Conservation (phyloP, 1,284 basidiomycete genomes). For the Melanopsichium pennsylvanicum region DNA sequence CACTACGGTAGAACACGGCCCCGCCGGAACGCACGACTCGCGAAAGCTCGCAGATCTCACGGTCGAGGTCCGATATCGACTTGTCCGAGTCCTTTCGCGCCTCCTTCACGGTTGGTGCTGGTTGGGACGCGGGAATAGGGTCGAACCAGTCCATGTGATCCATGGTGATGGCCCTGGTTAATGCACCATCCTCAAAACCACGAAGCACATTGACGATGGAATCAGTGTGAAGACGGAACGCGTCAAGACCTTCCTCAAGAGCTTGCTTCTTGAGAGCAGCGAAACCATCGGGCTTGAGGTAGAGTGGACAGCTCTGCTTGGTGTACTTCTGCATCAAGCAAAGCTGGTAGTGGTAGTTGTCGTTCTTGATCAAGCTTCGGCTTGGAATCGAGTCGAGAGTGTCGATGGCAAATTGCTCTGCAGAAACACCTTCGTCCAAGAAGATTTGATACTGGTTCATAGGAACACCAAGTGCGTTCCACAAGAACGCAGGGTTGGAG, state of each 20-base stretch:
- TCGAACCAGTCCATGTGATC: constrained; percentile 81
- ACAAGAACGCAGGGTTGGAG: constrained; percentile 72
- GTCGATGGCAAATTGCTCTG: constrained; percentile 64
- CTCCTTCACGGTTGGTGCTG: constrained; percentile 65
- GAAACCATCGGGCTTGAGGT: constrained; percentile 76
- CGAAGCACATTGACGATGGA: constrained; percentile 75
- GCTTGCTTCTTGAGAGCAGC: constrained; percentile 71
- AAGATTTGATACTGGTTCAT: constrained; percentile 78
- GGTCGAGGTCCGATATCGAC: constrained; percentile 70
- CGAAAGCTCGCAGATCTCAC: constrained; percentile 74
- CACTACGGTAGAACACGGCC: constrained; percentile 76
- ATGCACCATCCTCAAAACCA: constrained; percentile 54
- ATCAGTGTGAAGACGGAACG: constrained; percentile 80
- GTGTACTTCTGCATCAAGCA: constrained; percentile 75
- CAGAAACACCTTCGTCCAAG: constrained; percentile 72
- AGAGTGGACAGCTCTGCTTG: constrained; percentile 75
- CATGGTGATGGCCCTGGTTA: constrained; percentile 73
- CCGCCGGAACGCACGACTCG: constrained; percentile 74
- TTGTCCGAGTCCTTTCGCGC: constrained; percentile 66
- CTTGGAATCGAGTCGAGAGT: constrained; percentile 63
- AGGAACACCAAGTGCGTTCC: constrained; percentile 83
- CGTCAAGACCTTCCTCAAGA: constrained; percentile 70
- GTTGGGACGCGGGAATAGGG: constrained; percentile 69
- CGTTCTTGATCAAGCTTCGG: constrained; percentile 54
- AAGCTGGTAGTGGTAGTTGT: constrained; percentile 67